Percentiles rank a stretch among this genome's conserved stretches.
These are phyloP conservation scores for Leucaena leucocephala DNA, from an alignment of 306 rosid species.

Conservation along the genomic window DNA sequence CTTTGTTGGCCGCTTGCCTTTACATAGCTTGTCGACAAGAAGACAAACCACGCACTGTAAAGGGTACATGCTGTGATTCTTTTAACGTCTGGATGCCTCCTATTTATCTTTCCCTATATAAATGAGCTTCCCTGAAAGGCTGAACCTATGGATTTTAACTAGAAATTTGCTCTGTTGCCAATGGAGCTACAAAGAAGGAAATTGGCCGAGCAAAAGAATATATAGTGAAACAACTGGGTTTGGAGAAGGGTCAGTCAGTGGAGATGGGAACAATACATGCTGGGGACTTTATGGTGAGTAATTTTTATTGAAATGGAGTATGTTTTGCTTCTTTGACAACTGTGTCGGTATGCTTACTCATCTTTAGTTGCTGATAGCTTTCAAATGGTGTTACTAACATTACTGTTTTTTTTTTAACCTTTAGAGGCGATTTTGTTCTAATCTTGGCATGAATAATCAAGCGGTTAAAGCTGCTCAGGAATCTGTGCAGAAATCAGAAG, in stretches of 20 bases:
- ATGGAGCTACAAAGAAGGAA: conserved; percentile 98
- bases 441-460: conserved; percentile 97
- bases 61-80: conserved; percentile 73
- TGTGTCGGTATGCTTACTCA: neutral
- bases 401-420: conserved; percentile 18
- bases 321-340: conserved; percentile 18
- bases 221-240: conserved; percentile 95
- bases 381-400: conserved; percentile 17
- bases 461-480: conserved; percentile 99
- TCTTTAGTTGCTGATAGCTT: neutral
- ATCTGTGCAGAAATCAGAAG: conserved; percentile 88
- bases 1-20: conserved; percentile 96
- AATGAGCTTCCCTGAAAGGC: conserved; percentile 57
- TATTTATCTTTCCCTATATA: conserved; percentile 55
- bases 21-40: conserved; percentile 99
- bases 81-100: conserved; percentile 67
- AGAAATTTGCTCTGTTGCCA: conserved; percentile 98
- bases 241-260: conserved; percentile 94
- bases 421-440: conserved; percentile 95
- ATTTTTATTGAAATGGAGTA: conserved; percentile 17
- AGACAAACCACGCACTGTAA: conserved; percentile 95
- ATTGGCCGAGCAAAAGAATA: conserved; percentile 99
- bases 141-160: conserved; percentile 62
- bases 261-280: conserved; percentile 99
- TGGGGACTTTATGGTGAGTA: conserved; percentile 93